Base-by-base conservation (phyloP, 192 early-diverging fungal species). In the Gaertneriomyces semiglobifer region DNA sequence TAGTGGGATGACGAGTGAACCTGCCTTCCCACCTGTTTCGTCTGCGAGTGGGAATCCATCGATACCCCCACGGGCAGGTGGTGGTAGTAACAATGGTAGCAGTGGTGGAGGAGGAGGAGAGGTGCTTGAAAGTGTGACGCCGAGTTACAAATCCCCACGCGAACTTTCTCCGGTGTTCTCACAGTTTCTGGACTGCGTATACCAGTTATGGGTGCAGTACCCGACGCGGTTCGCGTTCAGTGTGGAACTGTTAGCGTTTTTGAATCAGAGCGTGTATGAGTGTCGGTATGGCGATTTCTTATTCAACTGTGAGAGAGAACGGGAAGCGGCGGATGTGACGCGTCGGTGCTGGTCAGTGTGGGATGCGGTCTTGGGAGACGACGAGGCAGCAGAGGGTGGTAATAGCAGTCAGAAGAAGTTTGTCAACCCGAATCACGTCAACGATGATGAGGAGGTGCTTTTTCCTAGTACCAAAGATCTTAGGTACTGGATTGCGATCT, bases 101-200 rank as follows among this genome's bases (percentile, higher is more conserved):
- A 50, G 12, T 18, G 48, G 48, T 0, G 18, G 18, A n/a, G 48
- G 48, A 50, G 55, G 16, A 14, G 33, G 55, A 2, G 71, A 73
- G 20, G 56, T 54, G 44, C 25, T 33, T 33, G 25, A 33, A 33
- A 33, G 25, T 33, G 6, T 66, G 20, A 56, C 41, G n/a, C 79
- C 74, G n/a, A 84, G 78, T 53, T 74, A 54, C 52, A 40, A 75
- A 0, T 63, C 70, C 3, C 76, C 81, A 12, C 70, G 75, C 44
- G 96, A 99, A 70, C 90, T 92, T 0, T 90, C 90, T 33, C 96
- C 96, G 10, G 88, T 99, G 9, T 99, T 99, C 73, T 89, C 94
- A 46, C 96, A 99, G 78, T 99, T 97, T 66, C 79, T 99, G 11
- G 96, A 99, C 74, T 95, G 93, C 77, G 83, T 94, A 39, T 99